Evolutionary conservation across 2,329 filamentous ascomycete genomes (phyloP), one percentile per base, ranked within the genome.

Genomic region (Ascochyta rabiei): DNA sequence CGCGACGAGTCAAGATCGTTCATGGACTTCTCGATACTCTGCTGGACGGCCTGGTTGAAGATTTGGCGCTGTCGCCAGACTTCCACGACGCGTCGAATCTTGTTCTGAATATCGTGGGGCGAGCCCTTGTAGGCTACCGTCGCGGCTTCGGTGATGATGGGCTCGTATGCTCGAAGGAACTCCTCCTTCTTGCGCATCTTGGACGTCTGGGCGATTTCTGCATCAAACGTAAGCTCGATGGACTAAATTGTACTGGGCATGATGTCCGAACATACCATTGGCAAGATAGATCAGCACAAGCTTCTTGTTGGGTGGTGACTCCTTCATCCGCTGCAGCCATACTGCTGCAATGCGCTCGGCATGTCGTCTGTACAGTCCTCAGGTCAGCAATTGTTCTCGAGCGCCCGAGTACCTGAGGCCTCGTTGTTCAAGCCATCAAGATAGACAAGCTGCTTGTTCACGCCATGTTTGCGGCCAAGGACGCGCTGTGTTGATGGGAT

Each of bases 151-250:
- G 91, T 91, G 60, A 99, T 90, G 64, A 96, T 81, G 4, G 95
- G 93, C 40, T 93, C 89, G 75, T 96, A 98, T 7, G 95, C 93
- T 57, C 89, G 84, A 13, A 97, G 84, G 66, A 99, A 99, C 67
- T 99, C 95, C 48, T 93, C 87, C 76, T 96, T 97, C 60, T 89
- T 88, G 31, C 93, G 88, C 42, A 91, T 93, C 76, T 96, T 96
- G 21, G 93, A 96, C 72, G 98, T 95, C 73, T 99, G 95, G 19
- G 91, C 90, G 54, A 99, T 93, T 81, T 99, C 95, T 95, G 59
- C 30, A 48, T 18, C 15, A 21, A 9, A 6, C 2, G 19, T 62
- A 34, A 61, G 58, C 24, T 45, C 21, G 7, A 4, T 18, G 16
- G 57, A 55, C 9, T 23, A n/a, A 2, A n/a, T 31, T 6, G 8